Percentiles rank a stretch among this genome's conserved stretches.
These are phyloP conservation scores for Gaeumannomyces sp. DNA, from an alignment of 2,329 filamentous ascomycete species.

Conservation along the genomic window DNA sequence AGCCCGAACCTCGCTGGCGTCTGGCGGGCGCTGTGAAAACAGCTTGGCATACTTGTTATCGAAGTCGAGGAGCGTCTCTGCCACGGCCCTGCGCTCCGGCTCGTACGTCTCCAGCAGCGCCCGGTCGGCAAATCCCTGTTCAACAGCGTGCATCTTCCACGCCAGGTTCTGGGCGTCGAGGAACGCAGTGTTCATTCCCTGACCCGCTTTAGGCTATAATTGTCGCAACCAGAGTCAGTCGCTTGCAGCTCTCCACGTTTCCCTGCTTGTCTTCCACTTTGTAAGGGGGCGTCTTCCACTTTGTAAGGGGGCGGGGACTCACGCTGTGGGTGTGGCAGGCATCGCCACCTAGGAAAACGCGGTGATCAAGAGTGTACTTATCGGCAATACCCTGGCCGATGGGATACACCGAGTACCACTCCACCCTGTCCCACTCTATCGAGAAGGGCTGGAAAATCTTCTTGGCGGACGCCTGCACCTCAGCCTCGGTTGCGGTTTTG, in stretches of 20 bases:
- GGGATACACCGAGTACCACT: conserved; percentile 73
- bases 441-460: conserved; percentile 60
- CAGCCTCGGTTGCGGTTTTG: conserved; percentile 54
- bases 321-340: conserved; percentile 75
- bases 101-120: conserved; percentile 80
- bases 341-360: conserved; percentile 70
- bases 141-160: conserved; percentile 93
- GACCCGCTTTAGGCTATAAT: conserved; percentile 60
- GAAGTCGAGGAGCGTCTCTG: conserved; percentile 77
- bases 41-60: conserved; percentile 86
- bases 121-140: conserved; percentile 71
- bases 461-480: conserved; percentile 60
- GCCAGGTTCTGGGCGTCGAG: conserved; percentile 81
- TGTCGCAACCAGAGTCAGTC: background rate
- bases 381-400: conserved; percentile 70
- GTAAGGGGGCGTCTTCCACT: background rate
- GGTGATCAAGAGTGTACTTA: conserved; percentile 58
- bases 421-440: conserved; percentile 60
- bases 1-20: conserved; percentile 64
- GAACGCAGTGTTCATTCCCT: conserved; percentile 77
- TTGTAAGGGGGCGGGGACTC: conserved; percentile 25
- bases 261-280: background rate
- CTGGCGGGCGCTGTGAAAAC: conserved; percentile 73
- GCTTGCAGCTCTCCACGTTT: background rate
- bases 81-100: conserved; percentile 74